A percentile compares a stretch with the other conserved stretches of the same genome.
Conservation (phyloP, 305 asterid genomes). For the Fraxinus sp. region DNA sequence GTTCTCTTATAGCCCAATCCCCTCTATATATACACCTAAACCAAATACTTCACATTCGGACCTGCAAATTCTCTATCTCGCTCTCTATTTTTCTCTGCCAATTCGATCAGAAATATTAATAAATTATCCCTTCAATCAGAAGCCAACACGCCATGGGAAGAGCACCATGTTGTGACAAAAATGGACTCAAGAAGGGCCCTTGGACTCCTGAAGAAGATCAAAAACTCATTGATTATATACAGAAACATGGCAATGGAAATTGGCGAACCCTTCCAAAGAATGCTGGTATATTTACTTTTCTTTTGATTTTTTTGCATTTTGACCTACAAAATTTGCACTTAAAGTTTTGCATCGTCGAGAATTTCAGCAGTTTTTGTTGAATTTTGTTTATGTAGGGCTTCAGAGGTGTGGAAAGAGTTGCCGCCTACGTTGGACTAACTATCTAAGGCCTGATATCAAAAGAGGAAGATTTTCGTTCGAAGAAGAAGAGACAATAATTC, state of each 20-base stretch:
- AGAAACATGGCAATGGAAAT: slow-evolving; percentile 61
- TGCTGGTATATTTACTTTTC: slow-evolving; percentile 39
- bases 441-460: slow-evolving; percentile 82
- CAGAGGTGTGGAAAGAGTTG: slow-evolving; percentile 96
- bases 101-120: neutral
- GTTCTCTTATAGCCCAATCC: neutral
- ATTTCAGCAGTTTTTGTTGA: neutral
- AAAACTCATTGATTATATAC: slow-evolving; percentile 60
- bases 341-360: neutral
- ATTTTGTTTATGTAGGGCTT: slow-evolving; percentile 39
- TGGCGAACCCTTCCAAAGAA: slow-evolving; percentile 78
- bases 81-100: neutral
- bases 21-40: neutral
- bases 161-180: slow-evolving; percentile 59
- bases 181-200: slow-evolving; percentile 57
- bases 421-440: slow-evolving; percentile 87
- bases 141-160: slow-evolving; percentile 40
- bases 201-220: slow-evolving; percentile 83
- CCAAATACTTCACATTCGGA: slow-evolving; percentile 10
- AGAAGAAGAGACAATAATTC: slow-evolving; percentile 85
- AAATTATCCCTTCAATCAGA: neutral
- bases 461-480: slow-evolving; percentile 78
- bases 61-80: slow-evolving; percentile 9
- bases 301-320: neutral
- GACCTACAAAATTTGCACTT: neutral